phyloP scores from a whole-genome alignment of 2,329 filamentous ascomycete species.

The Colletotrichum sansevieriae region DNA sequence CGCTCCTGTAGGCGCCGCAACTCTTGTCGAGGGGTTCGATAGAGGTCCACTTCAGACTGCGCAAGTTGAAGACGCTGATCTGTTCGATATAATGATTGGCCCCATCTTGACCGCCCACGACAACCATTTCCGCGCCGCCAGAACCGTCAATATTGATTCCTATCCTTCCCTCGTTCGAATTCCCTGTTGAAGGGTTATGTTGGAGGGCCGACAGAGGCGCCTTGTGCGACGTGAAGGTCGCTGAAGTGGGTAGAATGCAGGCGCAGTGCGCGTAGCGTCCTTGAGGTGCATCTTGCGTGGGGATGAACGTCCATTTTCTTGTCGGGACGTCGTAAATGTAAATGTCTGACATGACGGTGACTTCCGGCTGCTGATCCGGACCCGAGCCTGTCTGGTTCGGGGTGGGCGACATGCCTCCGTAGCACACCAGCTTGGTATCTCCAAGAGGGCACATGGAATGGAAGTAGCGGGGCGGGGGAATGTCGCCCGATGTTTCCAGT shows the following conservation, averaged over 20 bases:
- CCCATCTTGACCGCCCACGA: constrained; percentile 95
- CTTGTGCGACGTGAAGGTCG: constrained; percentile 85
- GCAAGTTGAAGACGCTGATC: constrained; percentile 96
- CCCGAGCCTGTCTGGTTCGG: constrained; percentile 61
- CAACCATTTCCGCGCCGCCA: constrained; percentile 95
- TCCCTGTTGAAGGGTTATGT: constrained; percentile 86
- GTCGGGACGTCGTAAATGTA: constrained; percentile 92
- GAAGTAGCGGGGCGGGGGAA: constrained; percentile 94
- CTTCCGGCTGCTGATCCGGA: constrained; percentile 81
- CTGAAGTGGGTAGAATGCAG: constrained; percentile 88
- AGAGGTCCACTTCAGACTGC: constrained; percentile 95
- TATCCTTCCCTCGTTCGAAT: constrained; percentile 88
- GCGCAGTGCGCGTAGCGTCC: constrained; percentile 98
- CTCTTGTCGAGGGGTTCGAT: constrained; percentile 89
- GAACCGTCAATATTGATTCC: constrained; percentile 91
- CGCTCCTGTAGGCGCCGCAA: constrained; percentile 95
- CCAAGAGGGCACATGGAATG: constrained; percentile 95
- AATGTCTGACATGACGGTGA: constrained; percentile 98
- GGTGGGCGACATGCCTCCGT: constrained; percentile 95
- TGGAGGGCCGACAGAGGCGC: constrained; percentile 89
- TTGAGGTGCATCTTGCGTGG: constrained; percentile 85
- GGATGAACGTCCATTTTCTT: constrained; percentile 86
- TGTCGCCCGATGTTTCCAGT: constrained; percentile 84
- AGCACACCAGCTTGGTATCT: constrained; percentile 96
- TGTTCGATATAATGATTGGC: constrained; percentile 99